Evolutionary conservation across 345 rosid species (phyloP), one percentile per base, ranked within the genome.

Genomic region (Chamaenerion angustifolium): DNA sequence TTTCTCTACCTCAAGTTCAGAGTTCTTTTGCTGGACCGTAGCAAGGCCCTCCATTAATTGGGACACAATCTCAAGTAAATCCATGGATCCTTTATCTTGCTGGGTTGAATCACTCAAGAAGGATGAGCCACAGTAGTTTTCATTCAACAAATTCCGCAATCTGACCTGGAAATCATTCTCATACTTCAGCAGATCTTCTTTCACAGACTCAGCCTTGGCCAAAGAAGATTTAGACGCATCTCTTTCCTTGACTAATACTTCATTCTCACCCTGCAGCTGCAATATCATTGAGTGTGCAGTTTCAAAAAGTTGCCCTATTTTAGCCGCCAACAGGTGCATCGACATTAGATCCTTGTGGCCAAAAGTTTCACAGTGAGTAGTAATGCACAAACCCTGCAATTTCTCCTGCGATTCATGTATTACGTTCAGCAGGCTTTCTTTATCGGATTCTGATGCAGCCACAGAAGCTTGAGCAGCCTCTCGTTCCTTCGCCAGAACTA

Each of bases 401-500:
- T 88, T 76, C 54, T 79, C 72, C 67, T 69, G 72, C 68, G 80
- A 61, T 52, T 67, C 55, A 61, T 67, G 67, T 57, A 63, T 62
- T 40, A 62, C 52, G 57, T 67, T 68, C 67, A 23, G 75, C 67
- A 79, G 76, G 68, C 69, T 60, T 55, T 51, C 62, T 46, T 68
- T 79, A 59, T 81, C 88, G 55, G 64, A 51, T 21, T 67, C 71
- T 71, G n/a, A 15, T 43, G 37, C 15, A 43, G 40, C 15, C 17
- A 50, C 35, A 8, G 54, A 50, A 35, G 54, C 42, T 5, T 35
- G 54, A 50, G 54, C 54, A 37, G 16, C 8, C 35, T 50, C 54
- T 50, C 54, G 35, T 50, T 77, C 76, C 56, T 65, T 78, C 68
- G 70, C 75, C 65, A 83, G 51, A 83, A 65, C 52, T 77, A 81